These are phyloP conservation scores for Fusarium transvaalense DNA, from an alignment of 2,329 filamentous ascomycete species.

Conservation along the genomic window DNA sequence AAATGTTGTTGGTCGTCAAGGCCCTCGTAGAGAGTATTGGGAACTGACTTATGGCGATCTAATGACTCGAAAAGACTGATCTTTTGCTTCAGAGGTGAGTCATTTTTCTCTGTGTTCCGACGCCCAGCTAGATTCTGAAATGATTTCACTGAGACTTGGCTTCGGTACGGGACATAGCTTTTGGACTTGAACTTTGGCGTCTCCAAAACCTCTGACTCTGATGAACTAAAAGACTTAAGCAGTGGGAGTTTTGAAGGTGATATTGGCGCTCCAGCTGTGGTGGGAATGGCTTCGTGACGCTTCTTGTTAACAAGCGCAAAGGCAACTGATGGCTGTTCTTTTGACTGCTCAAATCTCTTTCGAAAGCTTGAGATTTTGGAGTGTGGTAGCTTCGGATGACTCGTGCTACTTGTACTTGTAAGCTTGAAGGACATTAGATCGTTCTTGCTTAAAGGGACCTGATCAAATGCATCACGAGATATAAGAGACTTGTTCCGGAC, in stretches of 20 bases:
- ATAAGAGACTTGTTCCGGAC: conserved; percentile 1
- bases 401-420: not conserved
- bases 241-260: conserved; percentile 13
- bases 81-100: conserved; percentile 47
- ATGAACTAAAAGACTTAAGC: conserved; percentile 18
- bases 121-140: conserved; percentile 9
- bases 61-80: conserved; percentile 51
- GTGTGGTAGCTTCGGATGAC: conserved; percentile 25
- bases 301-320: conserved; percentile 26
- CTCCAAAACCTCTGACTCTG: not conserved
- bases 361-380: conserved; percentile 45
- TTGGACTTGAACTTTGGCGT: conserved; percentile 4
- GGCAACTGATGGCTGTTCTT: conserved; percentile 16
- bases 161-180: conserved; percentile 9
- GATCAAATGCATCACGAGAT: conserved; percentile 2
- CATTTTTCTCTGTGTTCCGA: conserved; percentile 13
- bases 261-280: not conserved
- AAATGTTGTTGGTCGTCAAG: not conserved
- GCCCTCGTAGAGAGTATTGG: not conserved
- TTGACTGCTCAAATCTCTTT: conserved; percentile 37
- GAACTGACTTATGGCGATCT: conserved; percentile 9
- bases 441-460: not conserved
- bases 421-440: conserved; percentile 19
- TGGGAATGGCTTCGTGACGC: conserved; percentile 10
- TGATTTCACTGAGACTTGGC: not conserved